Base-by-base conservation (phyloP, 805 yeast genomes). In the Candida koratica region DNA sequence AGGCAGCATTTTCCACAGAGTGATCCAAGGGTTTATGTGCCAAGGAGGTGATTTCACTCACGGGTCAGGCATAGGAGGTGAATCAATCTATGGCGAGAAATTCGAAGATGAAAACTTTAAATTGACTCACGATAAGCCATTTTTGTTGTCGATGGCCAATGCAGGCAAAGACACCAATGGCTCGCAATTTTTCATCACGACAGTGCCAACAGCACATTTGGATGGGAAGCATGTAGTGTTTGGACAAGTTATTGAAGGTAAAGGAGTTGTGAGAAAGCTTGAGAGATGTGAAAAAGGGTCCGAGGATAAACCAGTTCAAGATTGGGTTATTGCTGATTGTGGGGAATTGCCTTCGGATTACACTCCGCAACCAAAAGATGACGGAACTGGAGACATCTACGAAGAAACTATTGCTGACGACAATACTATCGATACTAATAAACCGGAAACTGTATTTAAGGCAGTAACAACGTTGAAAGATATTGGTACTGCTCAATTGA, bases 151-250 rank as follows among this genome's bases (percentile, higher is more conserved):
- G 6, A 93, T 90, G 97, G 97, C 98, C 39, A 90, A 90, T 55
- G 85, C 97, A 4, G 97, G 97, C 12, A 88, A 95, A 41, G 79
- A 81, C 58, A 90, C 97, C 32, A 93, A 93, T 55, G 97, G 97
- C 1, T 87, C 96, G 2, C 97, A 90, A 62, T 93, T 87, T 52
- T 90, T 90, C 60, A 79, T 90, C 51, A 90, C 98, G 17, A 86
- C 96, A 2, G 93, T 79, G 2, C 80, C 87, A 27, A 87, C 97
- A 1, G 96, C 97, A 5, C 97, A 90, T 61, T 74, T 93, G 47
- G 90, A 93, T 56, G 94, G 90, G 17, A 90, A 90, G 60, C 98
- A 93, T 58, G 97, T 89, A 35, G 97, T 93, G 3, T 93, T 93
- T 57, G 98, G 98, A 44, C 78, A 84, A 58, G 88, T 93, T 25